Percentiles rank a stretch among this genome's conserved stretches.
phyloP scores from a whole-genome alignment of 805 yeast genomes.

The Brettanomyces naardenensis region DNA sequence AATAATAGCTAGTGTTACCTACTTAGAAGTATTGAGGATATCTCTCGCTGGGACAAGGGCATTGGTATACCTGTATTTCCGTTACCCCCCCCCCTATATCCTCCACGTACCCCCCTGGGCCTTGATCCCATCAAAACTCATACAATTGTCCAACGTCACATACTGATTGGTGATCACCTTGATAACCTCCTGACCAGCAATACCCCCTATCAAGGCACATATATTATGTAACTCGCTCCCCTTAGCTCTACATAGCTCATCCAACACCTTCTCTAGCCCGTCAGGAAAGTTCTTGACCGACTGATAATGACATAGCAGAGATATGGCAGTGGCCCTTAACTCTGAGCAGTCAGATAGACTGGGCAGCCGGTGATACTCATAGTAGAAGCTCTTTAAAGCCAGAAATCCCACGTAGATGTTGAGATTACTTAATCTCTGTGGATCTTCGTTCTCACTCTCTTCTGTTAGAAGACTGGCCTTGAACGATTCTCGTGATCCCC shows the following conservation, averaged over 20 bases:
- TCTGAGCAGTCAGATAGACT: conserved; percentile 13
- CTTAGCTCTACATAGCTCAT: conserved; percentile 32
- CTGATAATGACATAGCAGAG: conserved; percentile 17
- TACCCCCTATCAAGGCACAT: conserved; percentile 71
- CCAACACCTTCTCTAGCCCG: conserved; percentile 30
- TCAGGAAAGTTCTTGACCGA: conserved; percentile 24
- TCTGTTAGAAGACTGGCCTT: conserved; percentile 9
- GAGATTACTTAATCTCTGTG: not conserved
- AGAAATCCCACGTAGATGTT: conserved; percentile 37
- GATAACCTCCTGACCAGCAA: conserved; percentile 77
- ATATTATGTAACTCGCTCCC: conserved; percentile 48
- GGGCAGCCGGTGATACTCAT: conserved; percentile 9
- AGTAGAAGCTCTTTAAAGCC: conserved; percentile 21
- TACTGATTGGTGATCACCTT: conserved; percentile 75
- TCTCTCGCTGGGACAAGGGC: too few relatives aligned
- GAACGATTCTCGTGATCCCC: conserved; percentile 31
- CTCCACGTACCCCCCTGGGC: conserved; percentile 33
- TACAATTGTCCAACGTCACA: conserved; percentile 62
- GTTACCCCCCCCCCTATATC: not conserved
- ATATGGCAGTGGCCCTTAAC: conserved; percentile 18
- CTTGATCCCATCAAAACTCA: conserved; percentile 65
- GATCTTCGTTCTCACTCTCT: not conserved
- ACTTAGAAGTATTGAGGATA: too few relatives aligned
- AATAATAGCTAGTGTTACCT: too few relatives aligned
- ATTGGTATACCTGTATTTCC: too few relatives aligned